Evolutionary conservation across 208 protist species (phyloP), one percentile per base, ranked within the genome.

Genomic region (Trypanosoma boissoni): DNA sequence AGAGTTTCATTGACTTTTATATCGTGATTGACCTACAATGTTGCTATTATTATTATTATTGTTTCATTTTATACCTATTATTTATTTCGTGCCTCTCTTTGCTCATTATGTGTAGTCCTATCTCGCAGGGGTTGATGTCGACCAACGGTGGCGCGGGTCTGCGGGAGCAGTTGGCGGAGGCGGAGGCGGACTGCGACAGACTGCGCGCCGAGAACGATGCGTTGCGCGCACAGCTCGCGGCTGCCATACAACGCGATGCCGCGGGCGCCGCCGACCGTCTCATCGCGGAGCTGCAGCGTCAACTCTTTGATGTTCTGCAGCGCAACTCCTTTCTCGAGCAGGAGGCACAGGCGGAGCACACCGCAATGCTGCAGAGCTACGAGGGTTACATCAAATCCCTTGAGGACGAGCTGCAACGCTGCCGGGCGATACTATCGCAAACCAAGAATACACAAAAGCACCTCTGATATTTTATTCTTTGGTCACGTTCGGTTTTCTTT

Each of bases 291-390:
- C 32, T 68, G 43, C 62, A 68, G 29, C 36, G 62, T 4, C 3
- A 54, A 12, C 62, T 68, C 16, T 61, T 16, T 37, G 62, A 68
- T 54, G 54, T 21, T 24, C 34, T 55, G 3, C 62, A 60, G 29
- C 62, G 62, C 16, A 68, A 68, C 37, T 54, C 51, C 3, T 59
- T 68, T 52, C 51, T 68, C 7, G 62, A 68, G 43, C 62, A 68
- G 21, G 42, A 68, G 34, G 43, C 62, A 34, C 62, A 68, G 21
- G 52, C 42, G 3, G 44, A 54, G 26, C 62, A 68, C 29, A 60
- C 6, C 16, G 62, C 62, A 10, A 9, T 68, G 8, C 50, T 53
- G 23, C 62, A 68, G 43, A 54, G 23, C 24, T 68, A 68, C 21
- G 62, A 68, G 7, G 54, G 43, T 1, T 60, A 59, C 37, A 68